Conservation (phyloP, 192 early-diverging fungal species). For the Coemansia sp. region DNA sequence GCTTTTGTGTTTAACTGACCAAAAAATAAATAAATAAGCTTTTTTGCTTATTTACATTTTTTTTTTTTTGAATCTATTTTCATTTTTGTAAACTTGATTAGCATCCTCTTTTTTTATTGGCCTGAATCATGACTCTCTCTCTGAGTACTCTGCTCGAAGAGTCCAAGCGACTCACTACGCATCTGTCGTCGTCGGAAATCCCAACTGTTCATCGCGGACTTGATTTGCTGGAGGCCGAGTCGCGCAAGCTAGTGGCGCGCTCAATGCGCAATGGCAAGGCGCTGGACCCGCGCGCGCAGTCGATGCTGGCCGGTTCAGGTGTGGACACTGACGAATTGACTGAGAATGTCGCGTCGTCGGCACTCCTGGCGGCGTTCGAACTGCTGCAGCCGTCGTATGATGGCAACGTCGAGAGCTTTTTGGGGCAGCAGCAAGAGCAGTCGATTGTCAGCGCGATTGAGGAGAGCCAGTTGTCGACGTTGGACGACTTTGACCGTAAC, state of each 20-base stretch:
- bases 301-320: constrained; percentile 77
- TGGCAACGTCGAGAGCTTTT: constrained; percentile 80
- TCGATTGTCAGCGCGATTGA: constrained; percentile 78
- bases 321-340: constrained; percentile 76
- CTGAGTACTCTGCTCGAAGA: constrained; percentile 67
- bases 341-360: constrained; percentile 63
- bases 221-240: constrained; percentile 86
- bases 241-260: constrained; percentile 68
- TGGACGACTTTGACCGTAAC: constrained; percentile 67
- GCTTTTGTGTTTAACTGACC: neutral
- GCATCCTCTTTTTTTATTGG: neutral
- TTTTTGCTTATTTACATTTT: constrained; percentile 10
- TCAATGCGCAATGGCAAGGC: constrained; percentile 39
- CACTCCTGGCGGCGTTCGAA: constrained; percentile 75
- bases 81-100: neutral
- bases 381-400: constrained; percentile 73
- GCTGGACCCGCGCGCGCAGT: constrained; percentile 58
- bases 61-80: neutral
- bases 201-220: constrained; percentile 83
- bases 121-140: constrained; percentile 19
- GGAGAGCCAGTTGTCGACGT: constrained; percentile 63
- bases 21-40: neutral
- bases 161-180: constrained; percentile 73
- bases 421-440: constrained; percentile 76
- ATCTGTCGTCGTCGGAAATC: constrained; percentile 68